These are phyloP conservation scores for Stagonosporopsis chrysanthemi DNA, from an alignment of 2,329 filamentous ascomycete species.

Conservation along the genomic window DNA sequence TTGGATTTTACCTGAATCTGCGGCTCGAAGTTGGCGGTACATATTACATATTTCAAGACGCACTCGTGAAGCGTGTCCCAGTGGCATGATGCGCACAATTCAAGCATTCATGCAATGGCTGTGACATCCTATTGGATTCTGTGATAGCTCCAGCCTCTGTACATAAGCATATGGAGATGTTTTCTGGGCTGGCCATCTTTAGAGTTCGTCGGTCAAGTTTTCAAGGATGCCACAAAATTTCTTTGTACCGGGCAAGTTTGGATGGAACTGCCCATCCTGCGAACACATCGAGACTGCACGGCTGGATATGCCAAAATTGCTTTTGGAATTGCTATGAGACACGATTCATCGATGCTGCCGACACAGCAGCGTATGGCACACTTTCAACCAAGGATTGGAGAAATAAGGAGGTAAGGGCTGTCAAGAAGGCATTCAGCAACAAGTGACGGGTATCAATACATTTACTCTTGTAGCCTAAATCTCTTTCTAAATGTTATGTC, in stretches of 20 bases:
- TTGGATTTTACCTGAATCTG: conserved; percentile 58
- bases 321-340: not conserved
- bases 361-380: not conserved
- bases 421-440: not conserved
- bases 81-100: not conserved
- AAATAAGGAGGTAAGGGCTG: not conserved
- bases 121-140: not conserved
- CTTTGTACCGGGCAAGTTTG: not conserved
- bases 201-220: too few species aligned
- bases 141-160: not conserved
- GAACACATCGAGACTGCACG: not conserved
- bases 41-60: conserved; percentile 27
- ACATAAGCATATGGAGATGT: too few species aligned
- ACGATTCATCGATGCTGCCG: not conserved
- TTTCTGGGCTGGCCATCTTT: too few species aligned
- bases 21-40: conserved; percentile 61
- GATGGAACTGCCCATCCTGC: not conserved
- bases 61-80: not conserved
- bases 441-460: conserved; percentile 4
- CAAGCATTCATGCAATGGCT: not conserved
- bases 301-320: not conserved
- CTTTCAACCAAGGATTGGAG: not conserved
- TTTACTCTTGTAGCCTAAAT: not conserved
- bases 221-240: not conserved
- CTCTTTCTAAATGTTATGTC: not conserved